phyloP scores from a whole-genome alignment of 768 basidiomycete genomes.

The Crepidotus variabilis region DNA sequence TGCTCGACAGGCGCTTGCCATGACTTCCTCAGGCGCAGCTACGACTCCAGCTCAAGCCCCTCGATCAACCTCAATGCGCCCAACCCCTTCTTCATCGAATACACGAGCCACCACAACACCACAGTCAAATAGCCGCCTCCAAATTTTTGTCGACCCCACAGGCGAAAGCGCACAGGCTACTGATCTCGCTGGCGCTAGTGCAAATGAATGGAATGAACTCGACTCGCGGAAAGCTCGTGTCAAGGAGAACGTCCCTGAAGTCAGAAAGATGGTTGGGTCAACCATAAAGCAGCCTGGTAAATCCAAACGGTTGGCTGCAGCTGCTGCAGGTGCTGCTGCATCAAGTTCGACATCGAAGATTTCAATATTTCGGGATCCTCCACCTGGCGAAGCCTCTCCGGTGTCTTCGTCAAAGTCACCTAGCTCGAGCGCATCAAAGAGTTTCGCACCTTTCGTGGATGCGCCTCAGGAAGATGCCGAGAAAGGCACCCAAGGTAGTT shows the following conservation, averaged over 20 bases:
- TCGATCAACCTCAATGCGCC: constrained; percentile 17
- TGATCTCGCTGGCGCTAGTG: constrained; percentile 27
- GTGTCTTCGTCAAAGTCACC: constrained; percentile 29
- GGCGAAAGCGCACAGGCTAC: constrained; percentile 45
- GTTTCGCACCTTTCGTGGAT: constrained; percentile 40
- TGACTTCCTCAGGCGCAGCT: constrained; percentile 42
- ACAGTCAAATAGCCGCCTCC: constrained; percentile 52
- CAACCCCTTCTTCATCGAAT: constrained; percentile 20
- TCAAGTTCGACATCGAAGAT: constrained; percentile 49
- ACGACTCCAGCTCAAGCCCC: constrained; percentile 33
- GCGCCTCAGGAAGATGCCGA: constrained; percentile 15
- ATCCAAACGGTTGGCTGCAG: constrained; percentile 47
- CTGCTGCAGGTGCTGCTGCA: constrained; percentile 22
- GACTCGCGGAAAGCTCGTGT: constrained; percentile 75
- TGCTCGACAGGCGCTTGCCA: constrained; percentile 28
- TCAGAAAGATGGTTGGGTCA: constrained; percentile 63
- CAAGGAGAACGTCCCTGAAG: constrained; percentile 75
- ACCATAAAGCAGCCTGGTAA: constrained; percentile 62
- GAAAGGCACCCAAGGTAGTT: constrained; percentile 1
- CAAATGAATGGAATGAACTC: constrained; percentile 63
- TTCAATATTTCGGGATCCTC: constrained; percentile 61
- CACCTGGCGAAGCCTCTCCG: constrained; percentile 42
- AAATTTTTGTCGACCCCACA: constrained; percentile 70
- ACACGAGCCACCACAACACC: constrained; percentile 23
- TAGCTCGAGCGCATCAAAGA: constrained; percentile 13